Evolutionary conservation across 345 rosid genomes (phyloP).

Genomic region (Populus ilicifolia): DNA sequence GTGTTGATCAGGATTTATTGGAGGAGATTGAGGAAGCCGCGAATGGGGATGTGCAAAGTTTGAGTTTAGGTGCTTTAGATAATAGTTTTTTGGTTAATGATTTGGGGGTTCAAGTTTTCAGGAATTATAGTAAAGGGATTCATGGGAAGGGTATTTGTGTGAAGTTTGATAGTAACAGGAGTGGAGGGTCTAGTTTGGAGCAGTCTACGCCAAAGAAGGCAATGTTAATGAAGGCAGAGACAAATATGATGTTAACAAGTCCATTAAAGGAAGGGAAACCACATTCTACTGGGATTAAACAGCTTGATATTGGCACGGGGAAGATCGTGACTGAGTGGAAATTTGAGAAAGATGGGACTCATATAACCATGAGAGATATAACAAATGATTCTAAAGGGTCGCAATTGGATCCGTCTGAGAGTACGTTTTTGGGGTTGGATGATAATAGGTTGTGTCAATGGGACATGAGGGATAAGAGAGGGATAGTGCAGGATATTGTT

Average conservation of each 20-base stretch:
- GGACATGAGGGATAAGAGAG: conserved; percentile 90
- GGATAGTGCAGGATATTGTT: conserved; percentile 70
- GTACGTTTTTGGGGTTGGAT: conserved; percentile 87
- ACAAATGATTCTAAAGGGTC: conserved; percentile 82
- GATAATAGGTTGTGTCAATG: conserved; percentile 92
- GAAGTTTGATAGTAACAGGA: conserved; percentile 42
- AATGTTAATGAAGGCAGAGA: conserved; percentile 88
- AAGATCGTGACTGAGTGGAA: conserved; percentile 88
- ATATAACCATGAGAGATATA: conserved; percentile 77
- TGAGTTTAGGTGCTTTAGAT: conserved; percentile 81
- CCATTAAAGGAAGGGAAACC: conserved; percentile 73
- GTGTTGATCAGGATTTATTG: conserved; percentile 39
- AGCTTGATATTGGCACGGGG: conserved; percentile 82
- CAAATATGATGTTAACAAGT: conserved; percentile 95
- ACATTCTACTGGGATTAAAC: conserved; percentile 63
- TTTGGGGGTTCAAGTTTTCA: conserved; percentile 77
- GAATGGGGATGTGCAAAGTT: conserved; percentile 86
- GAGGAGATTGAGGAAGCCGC: conserved; percentile 92
- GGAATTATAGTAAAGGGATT: conserved; percentile 69
- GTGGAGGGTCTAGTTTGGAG: conserved; percentile 22
- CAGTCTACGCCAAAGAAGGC: conserved; percentile 70
- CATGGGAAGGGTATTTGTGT: conserved; percentile 74
- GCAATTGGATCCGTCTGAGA: conserved; percentile 90
- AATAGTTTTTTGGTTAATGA: conserved; percentile 89
- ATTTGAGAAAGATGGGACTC: conserved; percentile 87